phyloP scores from a whole-genome alignment of 768 basidiomycete genomes.

The Suillus bovinus region DNA sequence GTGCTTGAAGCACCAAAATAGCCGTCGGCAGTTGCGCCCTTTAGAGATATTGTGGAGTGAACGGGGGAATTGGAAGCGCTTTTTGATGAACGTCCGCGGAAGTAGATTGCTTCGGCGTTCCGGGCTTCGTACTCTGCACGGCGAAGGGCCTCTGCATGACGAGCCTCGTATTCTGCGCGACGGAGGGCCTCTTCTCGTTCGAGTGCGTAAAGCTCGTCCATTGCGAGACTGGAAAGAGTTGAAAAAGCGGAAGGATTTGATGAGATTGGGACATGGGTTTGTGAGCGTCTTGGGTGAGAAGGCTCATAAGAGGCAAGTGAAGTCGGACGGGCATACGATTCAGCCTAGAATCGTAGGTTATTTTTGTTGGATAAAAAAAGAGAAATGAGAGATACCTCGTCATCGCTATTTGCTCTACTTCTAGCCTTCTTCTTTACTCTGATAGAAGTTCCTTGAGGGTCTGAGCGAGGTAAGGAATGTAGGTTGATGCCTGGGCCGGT shows the following conservation, averaged over 20 bases:
- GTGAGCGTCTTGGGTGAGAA: conserved; percentile 30
- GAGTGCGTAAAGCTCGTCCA: conserved; percentile 87
- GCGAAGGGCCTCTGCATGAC: conserved; percentile 67
- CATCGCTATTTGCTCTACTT: conserved; percentile 78
- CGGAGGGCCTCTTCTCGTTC: conserved; percentile 84
- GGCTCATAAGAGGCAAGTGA: conserved; percentile 46
- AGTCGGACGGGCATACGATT: conserved; percentile 61
- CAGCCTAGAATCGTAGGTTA: conserved; percentile 38
- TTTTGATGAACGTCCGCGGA: conserved; percentile 47
- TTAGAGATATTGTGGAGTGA: conserved; percentile 25
- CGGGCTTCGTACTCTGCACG: conserved; percentile 62
- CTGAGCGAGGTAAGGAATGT: conserved; percentile 24
- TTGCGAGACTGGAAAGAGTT: conserved; percentile 73
- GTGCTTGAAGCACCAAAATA: conserved; percentile 41
- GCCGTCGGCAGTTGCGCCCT: conserved; percentile 35
- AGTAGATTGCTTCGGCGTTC: conserved; percentile 46
- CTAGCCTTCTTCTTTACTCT: conserved; percentile 75
- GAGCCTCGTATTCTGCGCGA: conserved; percentile 83
- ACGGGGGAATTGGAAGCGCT: conserved; percentile 69
- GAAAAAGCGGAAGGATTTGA: conserved; percentile 54
- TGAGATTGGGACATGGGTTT: conserved; percentile 25
- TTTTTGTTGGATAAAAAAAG: conserved; percentile 27
- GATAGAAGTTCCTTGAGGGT: conserved; percentile 27
- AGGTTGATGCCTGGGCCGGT: conserved; percentile 24
- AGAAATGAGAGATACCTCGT: conserved; percentile 61